Percentiles rank a stretch among this genome's conserved stretches.
phyloP scores from a whole-genome alignment of 192 early-diverging fungal genomes.

The Dissophora globulifera region DNA sequence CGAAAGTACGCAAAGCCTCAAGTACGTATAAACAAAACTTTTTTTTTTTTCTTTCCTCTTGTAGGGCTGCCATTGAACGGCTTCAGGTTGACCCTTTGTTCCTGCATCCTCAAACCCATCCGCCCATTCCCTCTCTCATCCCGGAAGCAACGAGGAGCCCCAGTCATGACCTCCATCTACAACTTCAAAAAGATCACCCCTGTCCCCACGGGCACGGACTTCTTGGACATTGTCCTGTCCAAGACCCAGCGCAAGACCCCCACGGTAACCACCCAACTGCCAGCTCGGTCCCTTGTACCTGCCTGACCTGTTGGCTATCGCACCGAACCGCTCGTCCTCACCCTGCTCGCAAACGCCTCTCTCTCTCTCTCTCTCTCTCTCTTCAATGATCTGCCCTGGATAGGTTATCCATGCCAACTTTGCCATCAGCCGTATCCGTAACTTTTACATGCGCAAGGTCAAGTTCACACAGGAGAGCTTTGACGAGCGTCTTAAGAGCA shows the following conservation, averaged over 20 bases:
- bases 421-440: constrained; percentile 95
- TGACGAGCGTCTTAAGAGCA: constrained; percentile 94
- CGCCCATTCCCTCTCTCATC: not conserved
- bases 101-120: not conserved
- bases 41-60: not conserved
- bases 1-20: too few species aligned
- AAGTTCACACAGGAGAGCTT: constrained; percentile 98
- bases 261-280: constrained; percentile 65
- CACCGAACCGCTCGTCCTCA: too few species aligned
- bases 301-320: too few species aligned
- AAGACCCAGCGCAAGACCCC: constrained; percentile 99
- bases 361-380: too few species aligned
- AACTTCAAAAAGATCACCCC: constrained; percentile 99
- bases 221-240: constrained; percentile 97
- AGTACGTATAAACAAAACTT: too few species aligned
- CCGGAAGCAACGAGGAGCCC: not conserved
- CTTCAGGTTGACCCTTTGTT: constrained; percentile 10
- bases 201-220: constrained; percentile 91
- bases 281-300: too few species aligned
- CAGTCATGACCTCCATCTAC: constrained; percentile 69
- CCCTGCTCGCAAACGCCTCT: too few species aligned
- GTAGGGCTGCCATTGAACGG: too few species aligned
- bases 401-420: constrained; percentile 94
- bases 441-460: constrained; percentile 99
- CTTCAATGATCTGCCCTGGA: too few species aligned